phyloP scores from a whole-genome alignment of 1,284 basidiomycete genomes.

The Mycena citricolor region DNA sequence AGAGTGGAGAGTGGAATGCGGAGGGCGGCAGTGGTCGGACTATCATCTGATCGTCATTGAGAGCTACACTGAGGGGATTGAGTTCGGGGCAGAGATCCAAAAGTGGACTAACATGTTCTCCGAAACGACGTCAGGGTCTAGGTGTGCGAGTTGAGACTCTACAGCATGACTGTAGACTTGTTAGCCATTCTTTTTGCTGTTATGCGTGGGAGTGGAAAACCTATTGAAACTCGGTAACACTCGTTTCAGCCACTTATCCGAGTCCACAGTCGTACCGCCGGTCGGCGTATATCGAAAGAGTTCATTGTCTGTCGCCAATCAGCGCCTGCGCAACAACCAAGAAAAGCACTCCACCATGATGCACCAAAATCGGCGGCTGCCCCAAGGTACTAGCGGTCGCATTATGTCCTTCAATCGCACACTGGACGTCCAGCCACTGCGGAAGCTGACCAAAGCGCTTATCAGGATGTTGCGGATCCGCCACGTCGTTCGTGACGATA shows the following conservation, averaged over 20 bases:
- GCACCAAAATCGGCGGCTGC: conserved; percentile 20
- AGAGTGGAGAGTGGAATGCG: conserved; percentile 24
- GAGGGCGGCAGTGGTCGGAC: conserved; percentile 21
- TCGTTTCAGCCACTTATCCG: conserved; percentile 16
- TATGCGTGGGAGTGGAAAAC: not conserved
- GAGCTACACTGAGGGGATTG: conserved; percentile 12
- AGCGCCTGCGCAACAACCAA: no score
- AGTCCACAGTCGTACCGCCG: conserved; percentile 2
- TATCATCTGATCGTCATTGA: conserved; percentile 26
- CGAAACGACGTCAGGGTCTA: conserved; percentile 18
- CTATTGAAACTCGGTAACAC: conserved; percentile 25
- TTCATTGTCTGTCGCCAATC: conserved; percentile 13
- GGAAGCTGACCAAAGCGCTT: conserved; percentile 23
- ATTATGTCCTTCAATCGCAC: conserved; percentile 6
- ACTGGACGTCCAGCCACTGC: conserved; percentile 24
- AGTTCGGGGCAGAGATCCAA: not conserved
- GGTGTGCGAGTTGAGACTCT: conserved; percentile 21
- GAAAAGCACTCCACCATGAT: conserved; percentile 15
- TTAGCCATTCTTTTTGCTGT: not conserved
- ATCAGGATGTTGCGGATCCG: conserved; percentile 1
- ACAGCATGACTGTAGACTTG: conserved; percentile 18
- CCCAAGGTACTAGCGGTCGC: no score
- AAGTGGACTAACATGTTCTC: conserved; percentile 15
- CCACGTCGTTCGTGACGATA: conserved; percentile 22
- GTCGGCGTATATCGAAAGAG: conserved; percentile 19